Base-by-base conservation (phyloP, 176 grass and related monocot species). In the Zea mays region DNA sequence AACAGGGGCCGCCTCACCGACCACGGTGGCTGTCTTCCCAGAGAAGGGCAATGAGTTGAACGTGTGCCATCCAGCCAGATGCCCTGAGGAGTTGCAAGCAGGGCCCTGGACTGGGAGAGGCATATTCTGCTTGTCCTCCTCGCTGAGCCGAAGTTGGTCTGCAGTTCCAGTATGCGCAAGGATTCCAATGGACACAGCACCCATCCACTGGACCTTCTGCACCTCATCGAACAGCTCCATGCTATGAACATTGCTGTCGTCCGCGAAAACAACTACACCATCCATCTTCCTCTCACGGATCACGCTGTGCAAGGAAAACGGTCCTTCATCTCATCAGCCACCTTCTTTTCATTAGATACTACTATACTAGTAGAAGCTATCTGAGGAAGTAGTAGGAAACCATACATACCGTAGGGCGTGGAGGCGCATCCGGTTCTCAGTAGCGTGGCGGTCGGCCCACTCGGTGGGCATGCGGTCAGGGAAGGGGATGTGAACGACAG, bases 201-300 rank as follows among this genome's bases (percentile, higher is more conserved):
- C 96, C 90, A 99, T 95, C 96, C 96, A 99, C 73, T 90, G 84
- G 42, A 99, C 92, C 77, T 99, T 99, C 72, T 99, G 96, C 85
- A 90, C 87, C 92, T 99, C 96, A 45, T 99, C 90, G 59, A 99
- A 99, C n/a, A 99, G 81, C 83, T 99, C 96, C 77, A 99, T 86
- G 80, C 72, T 95, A 41, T 99, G 96, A n/a, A 92, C 85, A 33
- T 99, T 99, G 88, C 96, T 99, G 74, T 99, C 96, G 21, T 99
- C 96, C 0, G 92, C 96, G 35, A 99, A 99, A 3, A 99, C 72
- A 43, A 99, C 88, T 8, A 99, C 74, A 0, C 96, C 96, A 14
- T 99, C 96, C 90, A 99, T 90, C 61, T 87, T 84, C 76, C 92
- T 62, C 83, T 95, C 92, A 40, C 92, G 78, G 62, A 99, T 95